Conservation (phyloP, 2,329 filamentous ascomycete species). For the Blumeria hordei region DNA sequence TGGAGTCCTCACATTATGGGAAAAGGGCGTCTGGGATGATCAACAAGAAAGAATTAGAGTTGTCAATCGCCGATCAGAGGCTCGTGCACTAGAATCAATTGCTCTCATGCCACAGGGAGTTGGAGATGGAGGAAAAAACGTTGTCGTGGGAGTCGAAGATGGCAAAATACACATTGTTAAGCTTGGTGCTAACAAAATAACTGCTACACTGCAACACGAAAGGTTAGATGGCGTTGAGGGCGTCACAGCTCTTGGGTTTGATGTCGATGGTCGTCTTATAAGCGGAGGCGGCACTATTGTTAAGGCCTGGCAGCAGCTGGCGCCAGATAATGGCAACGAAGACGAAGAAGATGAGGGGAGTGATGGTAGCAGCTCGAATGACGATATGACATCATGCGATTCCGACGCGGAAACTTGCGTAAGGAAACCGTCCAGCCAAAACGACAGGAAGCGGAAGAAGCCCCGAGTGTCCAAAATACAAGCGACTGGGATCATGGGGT, state of each 20-base stretch:
- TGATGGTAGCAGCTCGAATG: conserved; percentile 15
- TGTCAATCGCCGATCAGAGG: conserved; percentile 34
- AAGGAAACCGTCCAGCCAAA: neutral
- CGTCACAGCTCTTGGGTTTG: conserved; percentile 61
- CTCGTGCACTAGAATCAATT: conserved; percentile 63
- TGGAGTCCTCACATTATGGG: conserved; percentile 79
- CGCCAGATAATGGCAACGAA: conserved; percentile 22
- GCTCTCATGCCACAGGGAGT: conserved; percentile 45
- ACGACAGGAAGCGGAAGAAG: neutral
- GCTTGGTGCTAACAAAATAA: conserved; percentile 47
- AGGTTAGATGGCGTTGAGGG: conserved; percentile 53
- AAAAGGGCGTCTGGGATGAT: conserved; percentile 84
- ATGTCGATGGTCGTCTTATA: conserved; percentile 66
- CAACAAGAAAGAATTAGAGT: conserved; percentile 75
- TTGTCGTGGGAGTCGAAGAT: conserved; percentile 62
- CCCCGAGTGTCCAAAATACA: neutral
- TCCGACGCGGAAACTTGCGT: neutral
- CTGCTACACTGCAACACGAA: conserved; percentile 32
- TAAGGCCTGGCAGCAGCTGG: conserved; percentile 70
- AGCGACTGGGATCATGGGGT: neutral
- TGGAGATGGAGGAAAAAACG: conserved; percentile 42
- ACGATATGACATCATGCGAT: neutral
- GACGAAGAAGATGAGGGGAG: conserved; percentile 25
- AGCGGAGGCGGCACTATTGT: conserved; percentile 67
- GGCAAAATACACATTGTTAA: conserved; percentile 57